Evolutionary conservation across 2,329 filamentous ascomycete genomes (phyloP).

Genomic region (Xylariales sp.): DNA sequence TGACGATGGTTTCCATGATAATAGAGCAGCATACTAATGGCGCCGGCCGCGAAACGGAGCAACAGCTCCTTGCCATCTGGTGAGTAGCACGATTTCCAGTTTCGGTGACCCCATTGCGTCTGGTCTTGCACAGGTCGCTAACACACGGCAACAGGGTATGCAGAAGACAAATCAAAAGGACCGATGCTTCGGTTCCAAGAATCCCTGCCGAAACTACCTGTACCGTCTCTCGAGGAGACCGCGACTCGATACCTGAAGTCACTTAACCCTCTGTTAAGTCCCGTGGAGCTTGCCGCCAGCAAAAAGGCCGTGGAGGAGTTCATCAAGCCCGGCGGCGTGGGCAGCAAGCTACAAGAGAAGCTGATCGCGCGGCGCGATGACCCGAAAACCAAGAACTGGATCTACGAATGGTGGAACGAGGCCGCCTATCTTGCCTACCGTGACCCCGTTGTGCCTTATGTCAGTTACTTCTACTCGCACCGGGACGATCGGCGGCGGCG

Average conservation of each 20-base stretch:
- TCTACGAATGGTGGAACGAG: constrained; percentile 98
- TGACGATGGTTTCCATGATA: constrained; percentile 21
- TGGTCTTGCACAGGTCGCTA: neutral
- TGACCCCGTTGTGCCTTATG: constrained; percentile 94
- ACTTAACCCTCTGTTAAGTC: constrained; percentile 67
- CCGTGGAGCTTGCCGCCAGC: constrained; percentile 64
- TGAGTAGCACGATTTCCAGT: constrained; percentile 22
- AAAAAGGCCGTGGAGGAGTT: constrained; percentile 86
- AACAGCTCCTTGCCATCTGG: constrained; percentile 54
- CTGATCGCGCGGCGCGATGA: constrained; percentile 74
- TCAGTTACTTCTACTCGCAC: constrained; percentile 99
- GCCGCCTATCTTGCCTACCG: constrained; percentile 88
- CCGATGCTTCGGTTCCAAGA: constrained; percentile 82
- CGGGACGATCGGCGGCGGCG: constrained; percentile 84
- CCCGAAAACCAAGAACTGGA: constrained; percentile 84
- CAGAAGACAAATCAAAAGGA: constrained; percentile 73
- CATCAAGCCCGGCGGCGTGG: constrained; percentile 77
- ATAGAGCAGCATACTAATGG: constrained; percentile 38
- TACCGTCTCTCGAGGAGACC: constrained; percentile 79
- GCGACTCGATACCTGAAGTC: constrained; percentile 75
- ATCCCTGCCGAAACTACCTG: constrained; percentile 73
- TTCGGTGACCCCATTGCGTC: neutral
- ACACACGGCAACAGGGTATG: constrained; percentile 54
- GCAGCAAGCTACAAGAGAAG: constrained; percentile 81
- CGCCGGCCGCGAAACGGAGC: constrained; percentile 46